phyloP scores from a whole-genome alignment of 805 yeast species.

The Torulaspora indica region DNA sequence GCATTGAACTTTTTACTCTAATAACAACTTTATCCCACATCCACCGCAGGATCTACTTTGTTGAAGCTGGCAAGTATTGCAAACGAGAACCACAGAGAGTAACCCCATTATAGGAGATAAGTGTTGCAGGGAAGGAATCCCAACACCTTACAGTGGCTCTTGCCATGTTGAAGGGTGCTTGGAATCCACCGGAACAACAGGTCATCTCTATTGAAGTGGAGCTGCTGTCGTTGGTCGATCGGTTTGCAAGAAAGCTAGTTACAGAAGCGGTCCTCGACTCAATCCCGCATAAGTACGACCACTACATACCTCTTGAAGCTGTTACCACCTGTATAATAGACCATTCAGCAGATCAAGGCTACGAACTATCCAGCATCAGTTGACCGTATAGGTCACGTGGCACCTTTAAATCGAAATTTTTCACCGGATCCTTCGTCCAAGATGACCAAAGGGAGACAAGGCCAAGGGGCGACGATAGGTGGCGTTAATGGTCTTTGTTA shows the following conservation, averaged over 20 bases:
- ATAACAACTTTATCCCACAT: background rate
- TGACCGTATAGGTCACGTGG: slow-evolving; percentile 3
- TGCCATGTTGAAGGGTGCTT: slow-evolving; percentile 8
- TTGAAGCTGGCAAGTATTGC: slow-evolving; percentile 10
- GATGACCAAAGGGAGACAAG: background rate
- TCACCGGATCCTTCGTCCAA: too few relatives aligned
- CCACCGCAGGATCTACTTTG: slow-evolving; percentile 6
- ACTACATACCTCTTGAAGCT: slow-evolving; percentile 7
- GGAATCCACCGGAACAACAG: slow-evolving; percentile 6
- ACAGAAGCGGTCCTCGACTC: slow-evolving; percentile 10
- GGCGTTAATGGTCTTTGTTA: slow-evolving; percentile 1
- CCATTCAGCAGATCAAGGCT: background rate
- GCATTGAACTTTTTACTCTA: slow-evolving; percentile 9
- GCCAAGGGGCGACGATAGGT: slow-evolving; percentile 7
- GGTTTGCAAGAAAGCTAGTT: slow-evolving; percentile 1
- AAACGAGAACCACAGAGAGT: background rate
- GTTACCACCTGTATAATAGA: slow-evolving; percentile 5
- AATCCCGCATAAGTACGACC: slow-evolving; percentile 2
- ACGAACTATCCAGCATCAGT: too few relatives aligned
- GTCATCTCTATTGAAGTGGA: slow-evolving; percentile 19
- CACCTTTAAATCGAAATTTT: too few relatives aligned
- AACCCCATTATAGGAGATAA: slow-evolving; percentile 17
- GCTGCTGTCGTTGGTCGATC: background rate
- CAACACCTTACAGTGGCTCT: slow-evolving; percentile 4
- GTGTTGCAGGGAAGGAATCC: slow-evolving; percentile 6